Evolutionary conservation across 139 green algal genomes (phyloP).

Genomic region (Picochlorum sp.): DNA sequence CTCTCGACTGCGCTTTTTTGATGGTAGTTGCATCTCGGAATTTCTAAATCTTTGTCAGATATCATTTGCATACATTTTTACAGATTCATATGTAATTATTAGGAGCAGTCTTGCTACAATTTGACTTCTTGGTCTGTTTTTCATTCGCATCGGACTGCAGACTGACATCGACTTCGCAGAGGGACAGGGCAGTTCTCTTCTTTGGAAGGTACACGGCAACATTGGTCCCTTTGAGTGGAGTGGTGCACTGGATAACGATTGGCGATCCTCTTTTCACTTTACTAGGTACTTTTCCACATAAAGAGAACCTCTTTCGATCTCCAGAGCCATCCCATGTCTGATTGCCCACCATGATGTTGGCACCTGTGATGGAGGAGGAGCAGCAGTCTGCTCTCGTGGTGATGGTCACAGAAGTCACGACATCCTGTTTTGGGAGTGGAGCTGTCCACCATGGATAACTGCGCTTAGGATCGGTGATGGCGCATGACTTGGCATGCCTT

Average conservation of each 20-base stretch:
- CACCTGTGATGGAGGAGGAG: slow-evolving; percentile 1
- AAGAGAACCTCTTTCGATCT: background rate
- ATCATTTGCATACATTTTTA: too few species aligned
- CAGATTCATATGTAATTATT: too few species aligned
- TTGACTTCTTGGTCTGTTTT: background rate
- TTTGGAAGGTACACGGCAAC: slow-evolving; percentile 21
- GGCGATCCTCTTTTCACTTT: background rate
- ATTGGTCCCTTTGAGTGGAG: background rate
- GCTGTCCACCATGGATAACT: slow-evolving; percentile 25
- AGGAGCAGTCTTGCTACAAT: too few species aligned
- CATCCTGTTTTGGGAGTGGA: background rate
- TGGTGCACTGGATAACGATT: slow-evolving; percentile 1
- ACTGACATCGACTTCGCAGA: slow-evolving; percentile 21
- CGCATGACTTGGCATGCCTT: background rate
- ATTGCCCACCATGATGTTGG: slow-evolving; percentile 15
- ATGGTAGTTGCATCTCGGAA: slow-evolving; percentile 4
- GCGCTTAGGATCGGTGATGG: background rate
- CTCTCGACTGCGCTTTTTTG: slow-evolving; percentile 6
- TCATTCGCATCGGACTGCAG: background rate
- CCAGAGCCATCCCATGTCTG: slow-evolving; percentile 4
- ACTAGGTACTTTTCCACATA: slow-evolving; percentile 2
- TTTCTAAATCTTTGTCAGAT: background rate
- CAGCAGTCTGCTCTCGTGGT: slow-evolving; percentile 23
- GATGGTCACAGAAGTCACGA: slow-evolving; percentile 8
- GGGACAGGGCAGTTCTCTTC: background rate